Percentiles rank a stretch among this genome's conserved stretches.
Evolutionary conservation across 441 rosid genomes (phyloP).

Genomic region (Pelargonium myrrhifolium): DNA sequence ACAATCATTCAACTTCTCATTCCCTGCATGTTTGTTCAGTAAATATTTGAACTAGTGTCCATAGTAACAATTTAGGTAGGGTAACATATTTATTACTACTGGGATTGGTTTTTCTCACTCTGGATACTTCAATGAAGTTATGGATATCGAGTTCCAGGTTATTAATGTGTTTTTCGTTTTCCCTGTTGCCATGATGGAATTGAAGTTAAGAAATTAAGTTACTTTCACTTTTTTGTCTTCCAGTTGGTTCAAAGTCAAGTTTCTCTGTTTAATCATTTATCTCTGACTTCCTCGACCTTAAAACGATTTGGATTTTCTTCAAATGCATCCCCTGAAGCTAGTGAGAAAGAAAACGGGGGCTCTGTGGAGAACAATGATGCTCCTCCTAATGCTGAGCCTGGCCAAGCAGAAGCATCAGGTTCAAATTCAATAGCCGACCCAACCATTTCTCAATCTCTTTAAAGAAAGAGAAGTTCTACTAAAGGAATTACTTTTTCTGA

Average conservation of each 20-base stretch:
- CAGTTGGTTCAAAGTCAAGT: constrained; percentile 42
- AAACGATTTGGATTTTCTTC: constrained; percentile 61
- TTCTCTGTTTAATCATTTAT: constrained; percentile 33
- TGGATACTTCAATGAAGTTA: not conserved
- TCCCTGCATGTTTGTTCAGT: not conserved
- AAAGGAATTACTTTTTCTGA: constrained; percentile 42
- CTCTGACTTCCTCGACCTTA: constrained; percentile 30
- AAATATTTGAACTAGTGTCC: not conserved
- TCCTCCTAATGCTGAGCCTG: not conserved
- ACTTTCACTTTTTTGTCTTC: constrained; percentile 13
- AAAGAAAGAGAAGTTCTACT: constrained; percentile 33
- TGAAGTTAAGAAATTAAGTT: not conserved
- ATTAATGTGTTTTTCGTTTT: not conserved
- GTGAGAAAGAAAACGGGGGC: constrained; percentile 36
- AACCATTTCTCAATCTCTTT: constrained; percentile 18
- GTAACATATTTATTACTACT: not conserved
- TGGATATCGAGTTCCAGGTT: constrained; percentile 8
- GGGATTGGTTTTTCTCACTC: not conserved
- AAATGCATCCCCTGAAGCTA: constrained; percentile 56
- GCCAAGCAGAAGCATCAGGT: constrained; percentile 33
- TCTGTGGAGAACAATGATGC: constrained; percentile 25
- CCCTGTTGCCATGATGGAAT: not conserved
- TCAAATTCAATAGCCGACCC: constrained; percentile 21
- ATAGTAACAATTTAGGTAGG: not conserved
- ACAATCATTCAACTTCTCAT: not conserved